Evolutionary conservation across 176 grass and related monocot genomes (phyloP).

Genomic region (Juncus inflexus): DNA sequence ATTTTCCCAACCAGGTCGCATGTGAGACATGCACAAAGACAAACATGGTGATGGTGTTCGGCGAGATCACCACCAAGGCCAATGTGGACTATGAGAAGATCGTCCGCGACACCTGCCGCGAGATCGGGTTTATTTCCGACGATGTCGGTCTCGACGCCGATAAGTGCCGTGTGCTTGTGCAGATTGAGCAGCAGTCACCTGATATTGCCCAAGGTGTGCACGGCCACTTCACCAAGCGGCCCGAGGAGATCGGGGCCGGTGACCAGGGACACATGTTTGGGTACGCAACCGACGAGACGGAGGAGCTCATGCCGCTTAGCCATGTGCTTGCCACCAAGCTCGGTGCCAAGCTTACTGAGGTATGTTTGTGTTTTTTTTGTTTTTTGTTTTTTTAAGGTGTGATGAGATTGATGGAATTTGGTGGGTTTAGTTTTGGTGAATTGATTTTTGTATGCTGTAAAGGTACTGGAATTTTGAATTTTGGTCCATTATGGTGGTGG

Average conservation of each 20-base stretch:
- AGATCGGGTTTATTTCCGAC: slow-evolving; percentile 25
- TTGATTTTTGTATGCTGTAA: no score
- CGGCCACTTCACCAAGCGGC: slow-evolving; percentile 31
- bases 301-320: slow-evolving; percentile 36
- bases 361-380: no score
- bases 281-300: slow-evolving; percentile 35
- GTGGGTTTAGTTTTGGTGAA: no score
- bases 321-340: slow-evolving; percentile 36
- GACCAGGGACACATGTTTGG: slow-evolving; percentile 39
- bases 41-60: slow-evolving; percentile 95
- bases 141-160: slow-evolving; percentile 29
- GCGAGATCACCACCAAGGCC: slow-evolving; percentile 91
- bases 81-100: slow-evolving; percentile 86
- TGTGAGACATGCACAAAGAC: slow-evolving; percentile 96
- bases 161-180: slow-evolving; percentile 25
- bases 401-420: no score
- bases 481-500: no score
- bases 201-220: slow-evolving; percentile 32
- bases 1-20: background rate
- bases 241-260: slow-evolving; percentile 31
- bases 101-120: slow-evolving; percentile 83
- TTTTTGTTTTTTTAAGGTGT: no score
- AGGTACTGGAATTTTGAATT: no score
- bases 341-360: slow-evolving; percentile 35
- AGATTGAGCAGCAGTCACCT: slow-evolving; percentile 37